Conservation (phyloP, 2,329 filamentous ascomycete species). For the Penicillium sp. region DNA sequence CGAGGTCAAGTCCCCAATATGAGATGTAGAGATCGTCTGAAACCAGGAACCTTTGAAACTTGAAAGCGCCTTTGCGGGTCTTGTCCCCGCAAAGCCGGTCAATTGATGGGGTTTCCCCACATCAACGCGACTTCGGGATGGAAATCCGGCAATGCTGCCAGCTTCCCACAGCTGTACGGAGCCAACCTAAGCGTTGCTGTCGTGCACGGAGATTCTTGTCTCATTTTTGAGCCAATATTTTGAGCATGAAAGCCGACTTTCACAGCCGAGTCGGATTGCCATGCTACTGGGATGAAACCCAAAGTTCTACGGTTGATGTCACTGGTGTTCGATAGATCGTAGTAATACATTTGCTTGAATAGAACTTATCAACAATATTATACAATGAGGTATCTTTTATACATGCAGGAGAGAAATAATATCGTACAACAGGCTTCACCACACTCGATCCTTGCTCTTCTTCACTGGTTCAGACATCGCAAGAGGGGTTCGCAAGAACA, state of each 20-base stretch:
- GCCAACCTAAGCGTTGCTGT: background rate
- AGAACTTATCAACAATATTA: conserved; percentile 8
- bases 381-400: conserved; percentile 25
- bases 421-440: conserved; percentile 24
- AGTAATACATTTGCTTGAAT: background rate
- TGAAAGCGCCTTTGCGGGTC: conserved; percentile 2
- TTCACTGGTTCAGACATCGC: conserved; percentile 30
- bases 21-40: background rate
- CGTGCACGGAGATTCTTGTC: background rate
- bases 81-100: conserved; percentile 19
- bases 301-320: background rate
- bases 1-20: background rate
- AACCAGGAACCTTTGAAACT: background rate
- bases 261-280: background rate
- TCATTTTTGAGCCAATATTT: background rate
- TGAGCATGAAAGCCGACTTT: background rate
- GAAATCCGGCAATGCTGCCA: conserved; percentile 17
- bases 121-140: conserved; percentile 17
- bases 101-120: conserved; percentile 15
- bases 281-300: no score
- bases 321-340: background rate
- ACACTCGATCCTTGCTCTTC: conserved; percentile 30
- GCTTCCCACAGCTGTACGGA: background rate
- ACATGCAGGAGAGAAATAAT: conserved; percentile 11
- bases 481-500: conserved; percentile 46